Conservation (phyloP, 805 yeast species). For the Pichia phayaonensis region DNA sequence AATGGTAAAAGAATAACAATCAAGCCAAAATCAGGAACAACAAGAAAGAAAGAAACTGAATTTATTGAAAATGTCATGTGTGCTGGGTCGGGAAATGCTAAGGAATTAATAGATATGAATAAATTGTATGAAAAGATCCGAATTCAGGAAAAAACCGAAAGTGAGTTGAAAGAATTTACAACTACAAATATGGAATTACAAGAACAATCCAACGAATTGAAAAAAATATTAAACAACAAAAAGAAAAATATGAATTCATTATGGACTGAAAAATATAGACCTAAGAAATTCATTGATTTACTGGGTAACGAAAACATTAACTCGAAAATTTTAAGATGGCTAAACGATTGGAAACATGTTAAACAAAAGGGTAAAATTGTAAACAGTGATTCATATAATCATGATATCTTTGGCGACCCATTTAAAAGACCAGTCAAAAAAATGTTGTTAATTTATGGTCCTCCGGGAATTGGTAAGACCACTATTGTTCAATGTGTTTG, state of each 20-base stretch:
- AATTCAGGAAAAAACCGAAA: conserved; percentile 16
- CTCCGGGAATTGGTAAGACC: conserved; percentile 92
- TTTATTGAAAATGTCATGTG: neutral
- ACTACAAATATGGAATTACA: neutral
- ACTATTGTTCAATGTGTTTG: conserved; percentile 82
- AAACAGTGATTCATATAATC: conserved; percentile 2
- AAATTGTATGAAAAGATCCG: conserved; percentile 17
- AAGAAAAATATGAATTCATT: conserved; percentile 12
- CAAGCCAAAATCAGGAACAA: conserved; percentile 12
- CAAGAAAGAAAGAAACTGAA: neutral
- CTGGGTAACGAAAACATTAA: conserved; percentile 64
- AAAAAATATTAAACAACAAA: neutral
- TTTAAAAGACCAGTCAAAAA: conserved; percentile 53
- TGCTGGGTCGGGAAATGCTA: neutral
- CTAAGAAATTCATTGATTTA: conserved; percentile 53
- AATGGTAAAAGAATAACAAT: conserved; percentile 20
- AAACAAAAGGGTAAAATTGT: conserved; percentile 27
- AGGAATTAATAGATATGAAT: conserved; percentile 17
- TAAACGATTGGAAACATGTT: conserved; percentile 56
- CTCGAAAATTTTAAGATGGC: conserved; percentile 53
- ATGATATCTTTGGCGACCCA: conserved; percentile 33
- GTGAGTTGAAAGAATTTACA: conserved; percentile 5
- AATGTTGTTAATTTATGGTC: conserved; percentile 75
- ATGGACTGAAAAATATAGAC: conserved; percentile 65
- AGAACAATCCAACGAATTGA: conserved; percentile 1